These are phyloP conservation scores for Avicennia marina DNA, from an alignment of 257 asterid species.

Conservation along the genomic window DNA sequence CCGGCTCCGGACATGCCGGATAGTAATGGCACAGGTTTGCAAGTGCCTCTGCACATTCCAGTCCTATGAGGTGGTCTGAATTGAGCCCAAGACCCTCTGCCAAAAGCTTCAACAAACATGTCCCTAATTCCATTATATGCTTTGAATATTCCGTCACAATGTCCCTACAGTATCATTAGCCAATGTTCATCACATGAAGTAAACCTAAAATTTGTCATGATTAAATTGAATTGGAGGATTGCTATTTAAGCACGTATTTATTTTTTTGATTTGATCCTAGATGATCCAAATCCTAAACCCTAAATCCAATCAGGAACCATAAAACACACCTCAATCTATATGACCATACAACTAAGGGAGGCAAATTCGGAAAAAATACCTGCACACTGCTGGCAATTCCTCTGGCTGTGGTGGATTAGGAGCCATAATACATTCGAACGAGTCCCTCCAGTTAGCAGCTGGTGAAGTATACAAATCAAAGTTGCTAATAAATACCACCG, in stretches of 20 bases:
- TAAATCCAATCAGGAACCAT: too few species aligned
- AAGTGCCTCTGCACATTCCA: constrained; percentile 12
- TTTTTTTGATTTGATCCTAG: not conserved
- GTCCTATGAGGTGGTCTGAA: constrained; percentile 15
- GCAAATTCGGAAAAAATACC: too few species aligned
- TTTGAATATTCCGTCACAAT: constrained; percentile 5
- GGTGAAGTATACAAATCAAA: not conserved
- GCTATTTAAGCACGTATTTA: not conserved
- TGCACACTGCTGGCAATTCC: not conserved
- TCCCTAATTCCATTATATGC: constrained; percentile 11
- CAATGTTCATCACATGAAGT: not conserved
- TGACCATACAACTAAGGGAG: too few species aligned
- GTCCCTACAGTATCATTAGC: not conserved
- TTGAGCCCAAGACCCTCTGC: constrained; percentile 16
- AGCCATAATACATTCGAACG: not conserved
- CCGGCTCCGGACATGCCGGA: constrained; percentile 24
- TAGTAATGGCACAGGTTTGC: constrained; percentile 12
- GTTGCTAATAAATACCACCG: not conserved
- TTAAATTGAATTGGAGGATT: not conserved
- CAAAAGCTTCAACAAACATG: not conserved
- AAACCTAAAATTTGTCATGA: not conserved
- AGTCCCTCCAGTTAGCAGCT: not conserved
- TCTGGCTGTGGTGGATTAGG: not conserved
- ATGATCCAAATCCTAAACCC: not conserved
- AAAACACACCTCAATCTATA: too few species aligned